Percentiles rank a stretch among this genome's conserved stretches.
Conservation (phyloP, 2,329 filamentous ascomycete species). For the Scedosporium minutisporum region DNA sequence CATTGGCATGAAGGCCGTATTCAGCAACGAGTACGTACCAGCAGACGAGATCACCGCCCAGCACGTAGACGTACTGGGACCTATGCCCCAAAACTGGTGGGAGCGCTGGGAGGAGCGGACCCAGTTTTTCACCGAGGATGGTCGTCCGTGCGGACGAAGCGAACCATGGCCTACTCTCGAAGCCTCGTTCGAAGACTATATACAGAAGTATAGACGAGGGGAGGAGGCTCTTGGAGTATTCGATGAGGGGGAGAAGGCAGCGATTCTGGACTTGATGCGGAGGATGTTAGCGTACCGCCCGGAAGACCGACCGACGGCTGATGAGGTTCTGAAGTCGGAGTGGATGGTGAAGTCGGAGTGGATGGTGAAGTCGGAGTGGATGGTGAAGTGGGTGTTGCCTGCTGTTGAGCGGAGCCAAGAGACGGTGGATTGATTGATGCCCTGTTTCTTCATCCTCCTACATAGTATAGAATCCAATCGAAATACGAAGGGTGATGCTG, state of each 20-base stretch:
- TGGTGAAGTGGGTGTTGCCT: slow-evolving; percentile 19
- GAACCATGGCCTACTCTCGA: slow-evolving; percentile 15
- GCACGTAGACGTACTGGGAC: slow-evolving; percentile 14
- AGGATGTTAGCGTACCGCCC: slow-evolving; percentile 20
- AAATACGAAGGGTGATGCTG: too few relatives aligned
- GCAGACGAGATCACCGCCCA: slow-evolving; percentile 14
- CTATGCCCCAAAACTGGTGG: slow-evolving; percentile 10
- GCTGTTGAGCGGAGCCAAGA: slow-evolving; percentile 12
- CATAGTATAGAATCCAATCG: too few relatives aligned
- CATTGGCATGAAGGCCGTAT: slow-evolving; percentile 14
- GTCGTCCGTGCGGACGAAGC: slow-evolving; percentile 1
- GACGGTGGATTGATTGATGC: too few relatives aligned
- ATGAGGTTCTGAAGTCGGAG: slow-evolving; percentile 20
- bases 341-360: slow-evolving; percentile 26
- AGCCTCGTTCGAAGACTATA: slow-evolving; percentile 17
- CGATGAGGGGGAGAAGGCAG: slow-evolving; percentile 11
- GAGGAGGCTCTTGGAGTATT: slow-evolving; percentile 10
- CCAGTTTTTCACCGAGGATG: slow-evolving; percentile 1
- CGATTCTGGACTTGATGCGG: slow-evolving; percentile 20
- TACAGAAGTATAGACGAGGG: slow-evolving; percentile 14
- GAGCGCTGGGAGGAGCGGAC: slow-evolving; percentile 7
- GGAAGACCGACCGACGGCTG: slow-evolving; percentile 17
- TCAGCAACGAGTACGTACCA: slow-evolving; percentile 12
- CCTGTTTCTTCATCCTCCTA: too few relatives aligned
- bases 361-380: slow-evolving; percentile 24